Evolutionary conservation across 2,329 filamentous ascomycete genomes (phyloP).

Genomic region (Scytalidium lignicola): DNA sequence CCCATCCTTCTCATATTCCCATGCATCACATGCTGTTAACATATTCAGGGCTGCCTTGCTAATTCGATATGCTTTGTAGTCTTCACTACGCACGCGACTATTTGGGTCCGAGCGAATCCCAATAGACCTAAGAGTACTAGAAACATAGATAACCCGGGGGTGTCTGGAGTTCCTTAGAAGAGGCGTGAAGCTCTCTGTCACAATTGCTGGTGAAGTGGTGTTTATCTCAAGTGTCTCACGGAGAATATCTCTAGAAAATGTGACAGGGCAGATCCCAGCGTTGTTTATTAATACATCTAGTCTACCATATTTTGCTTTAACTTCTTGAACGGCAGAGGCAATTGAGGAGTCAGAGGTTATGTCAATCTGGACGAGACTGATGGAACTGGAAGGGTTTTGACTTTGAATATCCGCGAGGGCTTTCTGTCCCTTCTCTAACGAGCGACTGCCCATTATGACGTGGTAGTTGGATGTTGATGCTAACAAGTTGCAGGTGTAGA

Average conservation of each 20-base stretch:
- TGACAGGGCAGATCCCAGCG: slow-evolving; percentile 11
- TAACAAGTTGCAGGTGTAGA: slow-evolving; percentile 26
- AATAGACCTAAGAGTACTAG: slow-evolving; percentile 29
- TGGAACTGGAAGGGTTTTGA: slow-evolving; percentile 17
- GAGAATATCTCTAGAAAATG: slow-evolving; percentile 1
- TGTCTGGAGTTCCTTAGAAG: slow-evolving; percentile 16
- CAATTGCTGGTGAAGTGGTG: slow-evolving; percentile 4
- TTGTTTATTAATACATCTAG: slow-evolving; percentile 33
- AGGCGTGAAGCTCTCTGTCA: slow-evolving; percentile 6
- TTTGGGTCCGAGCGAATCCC: not conserved
- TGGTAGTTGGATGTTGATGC: slow-evolving; percentile 12
- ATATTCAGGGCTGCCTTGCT: slow-evolving; percentile 43
- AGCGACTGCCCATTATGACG: slow-evolving; percentile 19
- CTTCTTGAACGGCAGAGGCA: slow-evolving; percentile 18
- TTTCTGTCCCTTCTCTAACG: slow-evolving; percentile 12
- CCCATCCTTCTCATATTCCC: slow-evolving; percentile 31
- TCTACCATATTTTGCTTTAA: slow-evolving; percentile 20
- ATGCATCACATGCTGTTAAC: slow-evolving; percentile 39
- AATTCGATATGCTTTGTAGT: slow-evolving; percentile 33
- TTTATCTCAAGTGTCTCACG: slow-evolving; percentile 10
- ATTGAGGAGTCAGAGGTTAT: slow-evolving; percentile 27
- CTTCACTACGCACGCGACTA: not conserved
- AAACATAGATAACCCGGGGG: slow-evolving; percentile 23
- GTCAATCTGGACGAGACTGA: slow-evolving; percentile 24
- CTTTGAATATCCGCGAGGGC: slow-evolving; percentile 25